These are phyloP conservation scores for Petunia hybrid DNA, from an alignment of 305 asterid genomes.

Conservation along the genomic window DNA sequence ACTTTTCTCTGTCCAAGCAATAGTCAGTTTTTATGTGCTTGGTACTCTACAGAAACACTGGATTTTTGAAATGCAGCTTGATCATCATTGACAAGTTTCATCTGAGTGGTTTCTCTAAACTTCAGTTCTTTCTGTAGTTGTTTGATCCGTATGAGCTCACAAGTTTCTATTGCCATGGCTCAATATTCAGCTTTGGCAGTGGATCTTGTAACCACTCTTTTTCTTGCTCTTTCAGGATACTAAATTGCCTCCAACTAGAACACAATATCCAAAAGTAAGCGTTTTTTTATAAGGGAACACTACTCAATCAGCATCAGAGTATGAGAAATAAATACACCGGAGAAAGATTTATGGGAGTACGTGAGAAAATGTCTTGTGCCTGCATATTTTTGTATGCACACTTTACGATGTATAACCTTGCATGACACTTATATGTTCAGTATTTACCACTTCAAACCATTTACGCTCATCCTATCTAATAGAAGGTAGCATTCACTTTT, in stretches of 20 bases:
- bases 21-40: neutral
- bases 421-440: neutral
- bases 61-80: neutral
- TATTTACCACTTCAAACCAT: neutral
- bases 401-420: conserved; percentile 20
- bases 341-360: conserved; percentile 18
- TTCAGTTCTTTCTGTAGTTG: conserved; percentile 8
- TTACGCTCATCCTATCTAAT: conserved; percentile 7
- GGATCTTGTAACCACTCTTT: conserved; percentile 5
- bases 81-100: conserved; percentile 9
- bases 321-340: neutral
- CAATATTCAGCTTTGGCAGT: neutral
- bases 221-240: neutral
- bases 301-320: neutral
- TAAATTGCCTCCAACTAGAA: conserved; percentile 13
- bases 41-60: neutral
- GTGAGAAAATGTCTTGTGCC: neutral
- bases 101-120: conserved; percentile 16
- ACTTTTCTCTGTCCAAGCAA: neutral
- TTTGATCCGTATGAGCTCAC: conserved; percentile 16
- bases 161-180: neutral
- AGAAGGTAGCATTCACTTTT: too few relatives aligned
- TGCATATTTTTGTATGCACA: conserved; percentile 21
- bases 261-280: conserved; percentile 8
- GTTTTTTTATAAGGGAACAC: neutral